Evolutionary conservation across 768 basidiomycete species (phyloP), one percentile per base, ranked within the genome.

Genomic region (Lactarius indigo): DNA sequence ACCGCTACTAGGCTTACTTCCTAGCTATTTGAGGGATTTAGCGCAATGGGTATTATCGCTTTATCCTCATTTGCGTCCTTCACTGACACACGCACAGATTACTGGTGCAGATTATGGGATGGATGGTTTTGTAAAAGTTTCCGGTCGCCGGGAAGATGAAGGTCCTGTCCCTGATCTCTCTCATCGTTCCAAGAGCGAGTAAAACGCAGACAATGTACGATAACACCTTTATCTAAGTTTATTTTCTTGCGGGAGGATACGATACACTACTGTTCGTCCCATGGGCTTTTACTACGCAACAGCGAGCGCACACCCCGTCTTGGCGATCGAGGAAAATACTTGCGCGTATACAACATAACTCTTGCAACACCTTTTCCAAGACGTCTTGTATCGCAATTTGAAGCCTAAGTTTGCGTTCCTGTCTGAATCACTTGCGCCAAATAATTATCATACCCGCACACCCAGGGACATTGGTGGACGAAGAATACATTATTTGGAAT

Each of bases 1-100:
- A 41, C 86, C 87, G 52, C 80, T 79, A 68, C 71, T 90, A 66
- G 76, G 76, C 59, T 73, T 85, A 65, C 75, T 90, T 64, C 92
- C 92, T 8, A 91, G 88, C 73, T 94, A 87, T 75, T 59, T 87
- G 59, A 80, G 88, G 64, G 94, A 96, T 76, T 78, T 92, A 50
- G 78, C 79, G 9, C 90, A 93, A 79, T 89, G 87, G 87, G 92
- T 92, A 72, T 69, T 77, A 71, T 10, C 20, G 2, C 13, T 44
- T 61, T 30, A 42, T 28, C 12, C 57, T 50, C 9, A 17, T 55
- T 52, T 35, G 1, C 2, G 12, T 23, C 15, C 35, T 37, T 35
- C 17, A 6, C 23, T 41, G 18, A 54, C 9, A 4, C 28, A 35
- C 28, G 23, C 65, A 20, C 62, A 94, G 92, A 61, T 87, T 30